phyloP scores from a whole-genome alignment of 1,139 yeast species.

The Geotrichum macrosporum region DNA sequence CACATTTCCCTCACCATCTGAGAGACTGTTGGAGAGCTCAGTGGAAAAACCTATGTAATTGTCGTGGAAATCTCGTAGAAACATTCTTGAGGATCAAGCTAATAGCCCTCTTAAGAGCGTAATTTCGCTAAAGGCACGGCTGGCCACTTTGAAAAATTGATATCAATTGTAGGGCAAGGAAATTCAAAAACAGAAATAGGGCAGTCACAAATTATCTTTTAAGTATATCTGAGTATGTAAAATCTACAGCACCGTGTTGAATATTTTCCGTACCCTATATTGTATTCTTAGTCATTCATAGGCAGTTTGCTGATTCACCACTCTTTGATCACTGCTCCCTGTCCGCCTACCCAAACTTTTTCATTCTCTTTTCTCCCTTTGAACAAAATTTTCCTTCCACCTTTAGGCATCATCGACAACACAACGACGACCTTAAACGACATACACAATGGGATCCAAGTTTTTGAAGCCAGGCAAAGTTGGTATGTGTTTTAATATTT shows the following conservation, averaged over 20 bases:
- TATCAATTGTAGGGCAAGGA: not conserved
- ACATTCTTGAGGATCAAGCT: too few relatives aligned
- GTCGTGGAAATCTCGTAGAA: too few relatives aligned
- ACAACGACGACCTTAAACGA: constrained; percentile 20
- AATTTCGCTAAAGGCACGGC: too few relatives aligned
- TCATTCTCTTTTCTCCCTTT: constrained; percentile 8
- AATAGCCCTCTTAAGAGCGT: too few relatives aligned
- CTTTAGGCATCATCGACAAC: constrained; percentile 21
- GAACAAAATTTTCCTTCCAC: constrained; percentile 18
- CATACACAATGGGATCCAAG: constrained; percentile 51
- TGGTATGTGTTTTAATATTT: constrained; percentile 64
- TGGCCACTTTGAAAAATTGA: too few relatives aligned
- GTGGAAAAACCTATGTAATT: too few relatives aligned
- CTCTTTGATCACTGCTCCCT: not conserved
- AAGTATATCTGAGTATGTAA: not conserved
- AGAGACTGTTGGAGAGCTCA: too few relatives aligned
- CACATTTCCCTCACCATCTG: too few relatives aligned
- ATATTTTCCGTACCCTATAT: not conserved
- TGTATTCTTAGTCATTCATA: not conserved
- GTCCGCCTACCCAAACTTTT: constrained; percentile 9
- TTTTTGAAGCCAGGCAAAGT: constrained; percentile 99
- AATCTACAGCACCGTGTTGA: too few relatives aligned
- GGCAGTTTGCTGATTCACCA: not conserved
- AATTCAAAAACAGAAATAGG: not conserved
- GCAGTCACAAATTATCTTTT: not conserved